Conservation (phyloP, 805 yeast genomes). For the Candida nemodendra region DNA sequence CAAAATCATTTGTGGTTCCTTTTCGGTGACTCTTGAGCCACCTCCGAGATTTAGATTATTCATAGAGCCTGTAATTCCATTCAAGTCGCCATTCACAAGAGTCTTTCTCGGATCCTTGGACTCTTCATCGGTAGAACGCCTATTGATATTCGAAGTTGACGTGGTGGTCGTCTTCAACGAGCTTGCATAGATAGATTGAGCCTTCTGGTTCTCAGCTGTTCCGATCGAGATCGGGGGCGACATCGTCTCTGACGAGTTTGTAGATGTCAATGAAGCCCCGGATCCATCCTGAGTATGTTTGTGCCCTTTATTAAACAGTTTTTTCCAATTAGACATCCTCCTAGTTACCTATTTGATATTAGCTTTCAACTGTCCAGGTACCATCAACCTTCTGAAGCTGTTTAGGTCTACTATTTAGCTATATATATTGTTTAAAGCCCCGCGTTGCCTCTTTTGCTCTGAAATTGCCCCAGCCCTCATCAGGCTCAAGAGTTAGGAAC, state of each 20-base stretch:
- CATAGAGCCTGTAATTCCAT: conserved; percentile 14
- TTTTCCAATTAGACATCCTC: conserved; percentile 33
- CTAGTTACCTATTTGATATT: not conserved
- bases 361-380: no score
- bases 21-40: conserved; percentile 2
- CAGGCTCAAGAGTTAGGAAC: no score
- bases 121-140: conserved; percentile 16
- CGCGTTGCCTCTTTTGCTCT: no score
- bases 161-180: conserved; percentile 10
- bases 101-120: conserved; percentile 23
- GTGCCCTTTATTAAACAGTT: conserved; percentile 26
- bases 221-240: conserved; percentile 11
- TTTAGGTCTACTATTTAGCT: no score
- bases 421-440: no score
- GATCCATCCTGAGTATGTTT: conserved; percentile 13
- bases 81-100: conserved; percentile 19
- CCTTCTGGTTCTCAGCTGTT: conserved; percentile 3
- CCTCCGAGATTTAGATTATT: conserved; percentile 10
- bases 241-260: conserved; percentile 10
- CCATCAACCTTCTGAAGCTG: no score
- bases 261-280: conserved; percentile 14
- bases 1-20: conserved; percentile 23
- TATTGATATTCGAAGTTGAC: conserved; percentile 1
- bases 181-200: conserved; percentile 7
- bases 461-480: no score